Conservation (phyloP, 345 rosid species). For the Gossypioides kirkii region DNA sequence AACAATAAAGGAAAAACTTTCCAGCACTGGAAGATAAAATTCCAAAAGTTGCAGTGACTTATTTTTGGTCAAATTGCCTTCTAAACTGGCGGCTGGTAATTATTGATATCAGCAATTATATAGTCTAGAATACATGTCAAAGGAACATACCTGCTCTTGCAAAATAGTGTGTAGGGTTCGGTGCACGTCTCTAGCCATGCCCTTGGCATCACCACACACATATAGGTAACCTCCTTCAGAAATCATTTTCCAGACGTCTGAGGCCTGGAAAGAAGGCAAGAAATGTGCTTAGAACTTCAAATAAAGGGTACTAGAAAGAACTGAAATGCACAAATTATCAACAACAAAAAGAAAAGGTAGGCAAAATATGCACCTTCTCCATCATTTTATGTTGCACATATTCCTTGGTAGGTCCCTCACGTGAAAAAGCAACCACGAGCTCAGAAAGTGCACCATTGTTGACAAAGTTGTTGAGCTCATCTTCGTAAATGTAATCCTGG, state of each 20-base stretch:
- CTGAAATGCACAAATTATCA: neutral
- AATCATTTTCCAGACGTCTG: constrained; percentile 73
- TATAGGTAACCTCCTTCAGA: constrained; percentile 62
- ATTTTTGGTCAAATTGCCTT: neutral
- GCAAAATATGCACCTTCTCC: constrained; percentile 50
- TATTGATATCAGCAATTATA: neutral
- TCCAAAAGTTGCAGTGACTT: neutral
- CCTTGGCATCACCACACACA: constrained; percentile 91
- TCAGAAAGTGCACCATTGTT: constrained; percentile 76
- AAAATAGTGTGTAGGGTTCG: constrained; percentile 61
- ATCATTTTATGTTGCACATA: constrained; percentile 96
- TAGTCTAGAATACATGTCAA: neutral
- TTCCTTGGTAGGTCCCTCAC: constrained; percentile 91
- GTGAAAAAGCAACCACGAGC: constrained; percentile 77
- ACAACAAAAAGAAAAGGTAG: neutral
- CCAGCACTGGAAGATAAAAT: neutral
- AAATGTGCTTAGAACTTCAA: constrained; percentile 6
- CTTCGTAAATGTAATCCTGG: constrained; percentile 88
- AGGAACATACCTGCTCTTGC: constrained; percentile 53
- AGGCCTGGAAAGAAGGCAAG: constrained; percentile 42
- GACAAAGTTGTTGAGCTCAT: constrained; percentile 65
- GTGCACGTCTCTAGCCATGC: constrained; percentile 86
- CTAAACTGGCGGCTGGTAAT: neutral
- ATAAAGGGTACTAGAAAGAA: neutral
- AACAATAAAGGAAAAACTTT: no score